A percentile compares a stretch with the other conserved stretches of the same genome.
Evolutionary conservation across 2,329 filamentous ascomycete species (phyloP).

Genomic region (Talaromyces sp.): DNA sequence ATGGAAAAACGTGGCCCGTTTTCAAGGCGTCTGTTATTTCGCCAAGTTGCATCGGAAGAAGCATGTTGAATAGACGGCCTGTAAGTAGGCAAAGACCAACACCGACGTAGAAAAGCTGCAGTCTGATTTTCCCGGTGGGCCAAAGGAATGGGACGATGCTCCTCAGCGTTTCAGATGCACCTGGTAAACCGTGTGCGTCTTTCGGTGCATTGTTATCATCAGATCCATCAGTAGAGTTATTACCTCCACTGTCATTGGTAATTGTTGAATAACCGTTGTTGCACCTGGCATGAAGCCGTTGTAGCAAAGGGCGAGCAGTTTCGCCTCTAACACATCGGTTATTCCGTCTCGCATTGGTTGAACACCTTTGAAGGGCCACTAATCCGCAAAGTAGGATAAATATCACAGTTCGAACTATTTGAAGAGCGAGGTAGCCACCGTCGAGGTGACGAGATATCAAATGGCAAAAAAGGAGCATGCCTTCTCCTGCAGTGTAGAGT

Average conservation of each 20-base stretch:
- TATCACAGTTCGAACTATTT: not conserved
- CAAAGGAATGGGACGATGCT: constrained; percentile 74
- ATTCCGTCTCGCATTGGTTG: not conserved
- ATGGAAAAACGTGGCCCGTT: constrained; percentile 45
- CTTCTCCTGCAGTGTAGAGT: constrained; percentile 53
- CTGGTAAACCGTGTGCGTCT: not conserved
- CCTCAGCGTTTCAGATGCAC: constrained; percentile 28
- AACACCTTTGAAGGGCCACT: not conserved
- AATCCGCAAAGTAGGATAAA: constrained; percentile 5
- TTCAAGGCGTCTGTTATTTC: constrained; percentile 67
- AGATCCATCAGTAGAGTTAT: not conserved
- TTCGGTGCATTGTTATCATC: not conserved
- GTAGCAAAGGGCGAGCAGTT: constrained; percentile 3
- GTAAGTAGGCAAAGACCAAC: constrained; percentile 64
- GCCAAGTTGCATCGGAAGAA: constrained; percentile 76
- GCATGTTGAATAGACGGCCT: constrained; percentile 66
- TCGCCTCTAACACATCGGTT: not conserved
- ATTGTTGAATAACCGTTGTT: constrained; percentile 4
- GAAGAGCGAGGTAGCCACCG: not conserved
- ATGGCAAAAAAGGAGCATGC: constrained; percentile 17
- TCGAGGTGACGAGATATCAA: constrained; percentile 26
- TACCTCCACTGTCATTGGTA: not conserved
- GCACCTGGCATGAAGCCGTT: not conserved
- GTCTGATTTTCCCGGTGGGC: constrained; percentile 59
- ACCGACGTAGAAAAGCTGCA: constrained; percentile 63